Evolutionary conservation across 768 basidiomycete genomes (phyloP), one percentile per base, ranked within the genome.

Genomic region (Auricularia heimuer): DNA sequence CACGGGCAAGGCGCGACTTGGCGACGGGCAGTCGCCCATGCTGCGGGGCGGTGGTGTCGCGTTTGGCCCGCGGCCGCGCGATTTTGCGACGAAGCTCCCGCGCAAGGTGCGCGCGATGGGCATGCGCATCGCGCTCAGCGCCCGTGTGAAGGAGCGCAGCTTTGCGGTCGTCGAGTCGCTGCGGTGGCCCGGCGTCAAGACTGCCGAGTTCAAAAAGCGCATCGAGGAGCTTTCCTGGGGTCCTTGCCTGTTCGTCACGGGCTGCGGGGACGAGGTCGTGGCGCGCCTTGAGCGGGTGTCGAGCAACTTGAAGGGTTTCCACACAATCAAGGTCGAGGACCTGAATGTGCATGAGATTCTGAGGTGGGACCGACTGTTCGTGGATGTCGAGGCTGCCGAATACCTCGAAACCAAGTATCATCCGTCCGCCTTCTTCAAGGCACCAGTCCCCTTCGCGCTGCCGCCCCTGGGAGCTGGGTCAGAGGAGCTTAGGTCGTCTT

Each of bases 21-120:
- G 95, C 60, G 93, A 94, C 70, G 85, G 80, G 1, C 90, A 92
- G 70, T 89, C 85, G 73, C 93, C 92, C 1, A 91, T 93, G 82
- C 83, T 88, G 64, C 81, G 87, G 37, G 96, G 96, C 39, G 97
- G 97, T 76, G 97, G 96, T 69, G 84, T 90, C 47, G 92, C 92
- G 4, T 94, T 94, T 67, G 94, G 94, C 36, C 92, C 93, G 0
- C 89, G 92, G 72, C 92, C 94, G 2, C 84, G 94, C 61, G 91
- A 97, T 73, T 98, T 95, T 75, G 86, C 89, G 70, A 94, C 93
- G 21, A 89, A 91, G 68, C 82, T 99, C 44, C 90, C 92, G n/a
- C 83, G 92, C 68, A 98, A 98, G 76, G 90, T 97, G 69, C 82
- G 93, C 51, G 81, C 91, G 70, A 90, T 98, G 86, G 96, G 95